Conservation (phyloP, 148 eudicot species). For the Rhododendron henanense region DNA sequence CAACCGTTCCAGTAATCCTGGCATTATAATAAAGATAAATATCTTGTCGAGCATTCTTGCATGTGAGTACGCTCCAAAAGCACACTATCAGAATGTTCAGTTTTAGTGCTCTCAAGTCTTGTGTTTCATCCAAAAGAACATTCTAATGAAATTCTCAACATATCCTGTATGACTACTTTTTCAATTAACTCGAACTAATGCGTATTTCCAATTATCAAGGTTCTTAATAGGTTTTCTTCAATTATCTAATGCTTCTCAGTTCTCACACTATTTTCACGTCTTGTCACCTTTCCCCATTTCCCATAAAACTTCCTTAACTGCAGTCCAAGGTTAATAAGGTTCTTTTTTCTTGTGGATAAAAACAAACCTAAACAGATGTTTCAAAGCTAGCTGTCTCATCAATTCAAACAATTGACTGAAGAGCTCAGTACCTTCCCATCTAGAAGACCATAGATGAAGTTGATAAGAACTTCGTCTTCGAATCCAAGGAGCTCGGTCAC, state of each 20-base stretch:
- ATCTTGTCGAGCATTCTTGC: neutral
- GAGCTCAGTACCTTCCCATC: constrained; percentile 62
- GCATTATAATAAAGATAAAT: neutral
- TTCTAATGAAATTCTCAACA: neutral
- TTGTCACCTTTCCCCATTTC: neutral
- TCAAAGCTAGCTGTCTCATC: neutral
- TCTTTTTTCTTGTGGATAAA: constrained; percentile 3
- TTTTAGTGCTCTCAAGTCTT: neutral
- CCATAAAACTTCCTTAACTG: neutral
- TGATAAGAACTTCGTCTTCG: constrained; percentile 96
- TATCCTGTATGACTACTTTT: neutral
- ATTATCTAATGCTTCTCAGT: neutral
- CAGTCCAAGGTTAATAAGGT: neutral
- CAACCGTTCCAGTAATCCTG: neutral
- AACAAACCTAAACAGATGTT: neutral
- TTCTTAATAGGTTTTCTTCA: neutral
- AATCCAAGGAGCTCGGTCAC: constrained; percentile 92
- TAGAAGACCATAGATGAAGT: constrained; percentile 78
- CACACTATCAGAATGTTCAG: neutral
- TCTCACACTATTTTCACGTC: neutral
- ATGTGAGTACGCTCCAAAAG: neutral
- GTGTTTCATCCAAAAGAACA: neutral
- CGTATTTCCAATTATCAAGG: neutral
- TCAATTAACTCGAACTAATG: neutral
- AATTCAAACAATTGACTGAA: neutral